phyloP scores from a whole-genome alignment of 2,329 filamentous ascomycete genomes.

The Akanthomyces muscarius region DNA sequence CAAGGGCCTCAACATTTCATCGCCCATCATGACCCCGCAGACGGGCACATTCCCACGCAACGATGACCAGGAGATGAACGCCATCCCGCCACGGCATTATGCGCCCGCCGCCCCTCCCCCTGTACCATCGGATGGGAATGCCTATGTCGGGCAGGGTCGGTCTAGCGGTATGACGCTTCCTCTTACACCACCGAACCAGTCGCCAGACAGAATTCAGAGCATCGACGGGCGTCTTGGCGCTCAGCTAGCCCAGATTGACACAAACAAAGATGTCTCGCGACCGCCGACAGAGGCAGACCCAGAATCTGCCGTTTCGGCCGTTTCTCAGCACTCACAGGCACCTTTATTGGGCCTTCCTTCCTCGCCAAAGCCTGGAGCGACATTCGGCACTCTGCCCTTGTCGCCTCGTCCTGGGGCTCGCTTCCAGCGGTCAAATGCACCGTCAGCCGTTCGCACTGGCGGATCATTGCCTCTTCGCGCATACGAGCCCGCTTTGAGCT shows the following conservation, averaged over 20 bases:
- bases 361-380: constrained; percentile 36
- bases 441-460: constrained; percentile 53
- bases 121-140: constrained; percentile 46
- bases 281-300: constrained; percentile 44
- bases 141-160: constrained; percentile 27
- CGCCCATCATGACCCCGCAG: constrained; percentile 62
- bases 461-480: constrained; percentile 57
- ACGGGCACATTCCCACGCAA: constrained; percentile 55
- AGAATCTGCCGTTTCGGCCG: constrained; percentile 50
- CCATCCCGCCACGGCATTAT: constrained; percentile 56
- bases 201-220: constrained; percentile 41
- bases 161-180: constrained; percentile 23
- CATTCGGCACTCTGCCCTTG: constrained; percentile 38
- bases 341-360: constrained; percentile 49
- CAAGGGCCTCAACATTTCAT: constrained; percentile 56
- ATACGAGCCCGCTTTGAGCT: constrained; percentile 54
- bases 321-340: constrained; percentile 47
- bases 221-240: constrained; percentile 54
- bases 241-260: constrained; percentile 31
- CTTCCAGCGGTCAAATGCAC: constrained; percentile 48
- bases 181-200: constrained; percentile 32
- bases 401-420: constrained; percentile 49
- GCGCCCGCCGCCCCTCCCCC: constrained; percentile 55
- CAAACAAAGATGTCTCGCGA: constrained; percentile 37
- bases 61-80: constrained; percentile 52